Evolutionary conservation across 768 basidiomycete species (phyloP).

Genomic region (Mrakia hoshinonis): DNA sequence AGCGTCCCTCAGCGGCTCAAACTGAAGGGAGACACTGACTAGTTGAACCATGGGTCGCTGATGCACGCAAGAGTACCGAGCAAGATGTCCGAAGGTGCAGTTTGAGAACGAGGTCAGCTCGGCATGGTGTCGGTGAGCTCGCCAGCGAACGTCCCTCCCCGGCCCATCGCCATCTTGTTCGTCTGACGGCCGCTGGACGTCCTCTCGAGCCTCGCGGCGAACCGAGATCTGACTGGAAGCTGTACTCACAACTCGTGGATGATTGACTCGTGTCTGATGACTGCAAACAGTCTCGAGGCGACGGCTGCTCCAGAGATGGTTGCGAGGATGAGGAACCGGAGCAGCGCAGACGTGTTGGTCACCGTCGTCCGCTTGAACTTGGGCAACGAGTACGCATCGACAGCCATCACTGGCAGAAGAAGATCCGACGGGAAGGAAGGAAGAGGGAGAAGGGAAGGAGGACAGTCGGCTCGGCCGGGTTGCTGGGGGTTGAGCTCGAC

Average conservation of each 20-base stretch:
- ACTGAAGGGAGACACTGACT: slow-evolving; percentile 53
- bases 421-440: neutral
- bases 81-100: neutral
- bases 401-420: slow-evolving; percentile 11
- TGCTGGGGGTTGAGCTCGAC: too few relatives aligned
- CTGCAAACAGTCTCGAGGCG: slow-evolving; percentile 91
- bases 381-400: slow-evolving; percentile 38
- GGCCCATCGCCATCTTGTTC: neutral
- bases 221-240: neutral
- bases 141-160: slow-evolving; percentile 1
- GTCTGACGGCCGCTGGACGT: neutral
- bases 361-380: slow-evolving; percentile 49
- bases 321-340: slow-evolving; percentile 79
- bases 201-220: neutral
- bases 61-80: neutral
- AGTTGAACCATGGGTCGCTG: slow-evolving; percentile 99
- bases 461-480: neutral
- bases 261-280: slow-evolving; percentile 96
- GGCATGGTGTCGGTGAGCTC: neutral
- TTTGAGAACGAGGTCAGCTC: neutral
- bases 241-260: slow-evolving; percentile 94
- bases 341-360: slow-evolving; percentile 76
- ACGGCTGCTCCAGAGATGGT: slow-evolving; percentile 91
- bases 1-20: neutral
- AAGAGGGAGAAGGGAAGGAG: neutral